phyloP scores from a whole-genome alignment of 2,329 filamentous ascomycete genomes.

The Septoria linicola region DNA sequence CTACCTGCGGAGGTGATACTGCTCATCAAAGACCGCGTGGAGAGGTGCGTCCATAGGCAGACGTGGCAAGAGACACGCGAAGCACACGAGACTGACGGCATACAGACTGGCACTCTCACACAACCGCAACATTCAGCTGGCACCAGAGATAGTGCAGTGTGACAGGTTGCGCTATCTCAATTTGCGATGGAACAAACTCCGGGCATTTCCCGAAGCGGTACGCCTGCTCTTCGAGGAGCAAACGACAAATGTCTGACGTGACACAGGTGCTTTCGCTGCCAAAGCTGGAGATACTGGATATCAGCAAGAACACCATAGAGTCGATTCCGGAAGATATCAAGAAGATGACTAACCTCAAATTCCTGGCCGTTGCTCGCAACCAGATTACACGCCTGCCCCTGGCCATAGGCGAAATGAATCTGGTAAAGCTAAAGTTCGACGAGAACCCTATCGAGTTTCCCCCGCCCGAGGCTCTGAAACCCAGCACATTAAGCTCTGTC shows the following conservation, averaged over 20 bases:
- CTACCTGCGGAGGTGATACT: slow-evolving; percentile 73
- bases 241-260: slow-evolving; percentile 10
- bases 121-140: slow-evolving; percentile 70
- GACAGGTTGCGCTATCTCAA: slow-evolving; percentile 77
- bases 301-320: slow-evolving; percentile 82
- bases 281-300: slow-evolving; percentile 86
- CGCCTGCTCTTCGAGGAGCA: slow-evolving; percentile 35
- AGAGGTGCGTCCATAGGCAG: slow-evolving; percentile 53
- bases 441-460: slow-evolving; percentile 84
- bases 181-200: slow-evolving; percentile 71
- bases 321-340: slow-evolving; percentile 75
- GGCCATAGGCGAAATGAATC: slow-evolving; percentile 85
- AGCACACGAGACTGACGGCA: slow-evolving; percentile 27
- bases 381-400: slow-evolving; percentile 79
- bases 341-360: slow-evolving; percentile 80
- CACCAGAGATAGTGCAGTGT: slow-evolving; percentile 70
- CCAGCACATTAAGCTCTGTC: slow-evolving; percentile 39
- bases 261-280: slow-evolving; percentile 77
- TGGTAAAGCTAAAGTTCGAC: slow-evolving; percentile 86
- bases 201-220: slow-evolving; percentile 65
- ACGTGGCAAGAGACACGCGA: background rate
- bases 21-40: slow-evolving; percentile 70
- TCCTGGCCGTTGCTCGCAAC: slow-evolving; percentile 84
- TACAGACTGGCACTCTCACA: slow-evolving; percentile 75
- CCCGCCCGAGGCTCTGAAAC: slow-evolving; percentile 47